Conservation (phyloP, 148 eudicot genomes). For the Mesembryanthemum crystallinum region DNA sequence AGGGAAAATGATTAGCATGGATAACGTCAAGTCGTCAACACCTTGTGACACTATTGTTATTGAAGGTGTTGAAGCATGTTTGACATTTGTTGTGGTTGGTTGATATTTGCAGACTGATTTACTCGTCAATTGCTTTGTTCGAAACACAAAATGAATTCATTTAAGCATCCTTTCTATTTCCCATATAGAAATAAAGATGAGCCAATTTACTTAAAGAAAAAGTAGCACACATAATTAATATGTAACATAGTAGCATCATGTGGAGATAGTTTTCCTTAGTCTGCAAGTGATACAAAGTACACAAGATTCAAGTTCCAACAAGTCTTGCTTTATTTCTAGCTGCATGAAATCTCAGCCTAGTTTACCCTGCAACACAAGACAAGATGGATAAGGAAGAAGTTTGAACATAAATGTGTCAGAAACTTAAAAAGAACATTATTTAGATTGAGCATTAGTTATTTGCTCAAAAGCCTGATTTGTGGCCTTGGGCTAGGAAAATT, state of each 20-base stretch:
- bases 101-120: too few relatives aligned
- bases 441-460: background rate
- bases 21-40: too few relatives aligned
- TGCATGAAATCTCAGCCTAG: constrained; percentile 4
- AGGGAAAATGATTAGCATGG: too few relatives aligned
- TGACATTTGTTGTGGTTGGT: too few relatives aligned
- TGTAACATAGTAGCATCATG: background rate
- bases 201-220: background rate
- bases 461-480: too few relatives aligned
- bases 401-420: background rate
- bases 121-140: too few relatives aligned
- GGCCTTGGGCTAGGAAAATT: background rate
- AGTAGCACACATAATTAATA: background rate
- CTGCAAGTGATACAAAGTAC: background rate
- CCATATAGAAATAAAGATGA: background rate
- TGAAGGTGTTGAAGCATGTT: too few relatives aligned
- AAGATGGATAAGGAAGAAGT: background rate
- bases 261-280: background rate
- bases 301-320: background rate
- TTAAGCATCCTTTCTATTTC: background rate
- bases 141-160: too few relatives aligned
- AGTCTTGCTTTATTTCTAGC: background rate
- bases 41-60: too few relatives aligned
- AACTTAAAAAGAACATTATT: background rate
- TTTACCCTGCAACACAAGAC: constrained; percentile 9